These are phyloP conservation scores for Cutaneotrichosporon sp. DNA, from an alignment of 1,284 basidiomycete species.

Conservation along the genomic window DNA sequence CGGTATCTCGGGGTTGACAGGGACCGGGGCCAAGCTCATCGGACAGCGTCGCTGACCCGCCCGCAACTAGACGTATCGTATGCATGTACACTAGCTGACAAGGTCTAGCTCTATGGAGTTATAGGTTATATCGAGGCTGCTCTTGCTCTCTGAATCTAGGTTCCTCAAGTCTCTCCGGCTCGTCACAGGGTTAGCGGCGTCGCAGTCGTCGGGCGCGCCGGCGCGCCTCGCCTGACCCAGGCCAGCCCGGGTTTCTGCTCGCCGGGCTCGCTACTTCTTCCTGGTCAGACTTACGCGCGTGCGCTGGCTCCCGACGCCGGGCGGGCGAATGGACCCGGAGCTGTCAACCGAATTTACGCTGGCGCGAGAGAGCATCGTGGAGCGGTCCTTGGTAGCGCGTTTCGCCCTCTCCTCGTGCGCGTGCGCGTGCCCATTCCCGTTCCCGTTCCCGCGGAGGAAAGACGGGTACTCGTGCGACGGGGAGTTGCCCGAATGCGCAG, in stretches of 20 bases:
- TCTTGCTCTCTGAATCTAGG: too few species aligned
- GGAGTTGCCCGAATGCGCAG: not conserved
- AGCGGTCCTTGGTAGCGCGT: not conserved
- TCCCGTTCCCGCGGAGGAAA: not conserved
- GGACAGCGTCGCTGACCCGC: slow-evolving; percentile 17
- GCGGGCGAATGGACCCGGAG: not conserved
- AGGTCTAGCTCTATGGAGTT: too few species aligned
- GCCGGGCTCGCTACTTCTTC: not conserved
- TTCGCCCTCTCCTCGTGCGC: not conserved
- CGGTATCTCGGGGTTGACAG: slow-evolving; percentile 30
- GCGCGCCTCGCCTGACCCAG: too few species aligned
- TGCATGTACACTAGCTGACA: not conserved
- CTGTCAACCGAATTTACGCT: not conserved
- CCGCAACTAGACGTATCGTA: not conserved
- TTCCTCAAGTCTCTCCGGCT: too few species aligned
- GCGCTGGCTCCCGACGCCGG: not conserved
- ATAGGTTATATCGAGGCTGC: too few species aligned
- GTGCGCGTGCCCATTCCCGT: not conserved
- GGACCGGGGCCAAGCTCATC: slow-evolving; percentile 31
- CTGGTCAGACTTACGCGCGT: not conserved
- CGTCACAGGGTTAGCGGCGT: too few species aligned
- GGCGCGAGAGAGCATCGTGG: not conserved
- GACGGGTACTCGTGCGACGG: too few species aligned
- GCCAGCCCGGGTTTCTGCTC: too few species aligned
- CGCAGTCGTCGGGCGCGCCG: too few species aligned